Base-by-base conservation (phyloP, 495 filamentous ascomycete species). In the Daldinia vernicosa region DNA sequence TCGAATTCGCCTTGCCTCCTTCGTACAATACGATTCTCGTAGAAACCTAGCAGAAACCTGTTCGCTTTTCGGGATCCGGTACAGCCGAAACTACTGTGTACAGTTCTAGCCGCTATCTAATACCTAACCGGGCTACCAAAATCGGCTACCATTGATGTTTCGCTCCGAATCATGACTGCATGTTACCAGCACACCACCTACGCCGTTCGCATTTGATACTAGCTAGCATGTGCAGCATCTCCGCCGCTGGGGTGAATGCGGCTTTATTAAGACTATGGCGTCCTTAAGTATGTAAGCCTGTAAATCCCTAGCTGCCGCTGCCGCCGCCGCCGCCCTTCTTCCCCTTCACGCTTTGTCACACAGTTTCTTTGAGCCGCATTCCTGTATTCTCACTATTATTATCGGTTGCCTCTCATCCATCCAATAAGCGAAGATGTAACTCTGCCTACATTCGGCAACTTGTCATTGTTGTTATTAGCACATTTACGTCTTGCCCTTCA, bases 271-370 rank as follows among this genome's bases (percentile, higher is more conserved):
- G 64, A 69, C 63, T 69, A 77, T 77, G 75, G 70, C 75, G 53
- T 74, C 75, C 54, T 72, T 77, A 57, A 75, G 75, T 77, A 75
- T 74, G 75, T 77, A 75, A 75, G 64, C 70, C 68, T 63, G 64
- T 47, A 60, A 60, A 3, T 54, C 27, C 43, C 22, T 27, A 43
- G 39, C 15, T n/a, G 30, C 30, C 57, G 30, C 26, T 40, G 28
- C 51, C 40, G 33, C 55, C 66, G 37, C 40, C 28, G 37, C 14
- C 35, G 24, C 35, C 28, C 30, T 60, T n/a, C 47, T 47, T 53
- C 33, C 60, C 43, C 43, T 22, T 47, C 43, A 47, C 19, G 43
- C 43, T 47, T 47, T 47, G 43, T 45, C 17, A 45, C 19, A 45
- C 40, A 14, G 8, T 40, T 28, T 51, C 26, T 55, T 70, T 70